phyloP scores from a whole-genome alignment of 2,329 filamentous ascomycete species.

The Zymoseptoria tritici region DNA sequence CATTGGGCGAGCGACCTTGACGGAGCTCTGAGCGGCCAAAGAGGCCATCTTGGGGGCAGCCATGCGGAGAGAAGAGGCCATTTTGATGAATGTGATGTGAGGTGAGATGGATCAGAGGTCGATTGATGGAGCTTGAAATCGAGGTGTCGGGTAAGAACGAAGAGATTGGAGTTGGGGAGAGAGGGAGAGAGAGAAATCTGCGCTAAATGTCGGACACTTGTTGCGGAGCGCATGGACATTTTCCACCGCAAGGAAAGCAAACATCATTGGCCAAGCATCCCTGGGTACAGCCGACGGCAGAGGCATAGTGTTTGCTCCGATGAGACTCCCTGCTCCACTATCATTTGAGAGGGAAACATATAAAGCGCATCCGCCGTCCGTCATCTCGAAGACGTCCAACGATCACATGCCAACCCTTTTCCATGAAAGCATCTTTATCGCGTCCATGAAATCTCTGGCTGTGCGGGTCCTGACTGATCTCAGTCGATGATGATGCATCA shows the following conservation, averaged over 20 bases:
- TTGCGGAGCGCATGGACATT: constrained; percentile 14
- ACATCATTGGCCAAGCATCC: constrained; percentile 17
- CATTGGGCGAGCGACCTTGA: constrained; percentile 71
- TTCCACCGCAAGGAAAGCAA: constrained; percentile 10
- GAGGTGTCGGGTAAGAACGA: constrained; percentile 7
- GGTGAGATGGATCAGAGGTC: constrained; percentile 21
- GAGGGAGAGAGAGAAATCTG: constrained; percentile 19
- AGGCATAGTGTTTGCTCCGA: constrained; percentile 11
- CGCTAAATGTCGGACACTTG: constrained; percentile 20
- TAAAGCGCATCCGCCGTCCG: constrained; percentile 11
- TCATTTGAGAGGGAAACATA: constrained; percentile 6
- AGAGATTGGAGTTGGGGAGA: constrained; percentile 19
- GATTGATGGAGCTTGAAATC: constrained; percentile 9
- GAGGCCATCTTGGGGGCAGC: constrained; percentile 70
- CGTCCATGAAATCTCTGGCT: neutral
- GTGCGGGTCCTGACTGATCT: neutral
- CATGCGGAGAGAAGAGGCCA: constrained; percentile 66
- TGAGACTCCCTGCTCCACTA: neutral
- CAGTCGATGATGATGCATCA: neutral
- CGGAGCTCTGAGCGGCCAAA: constrained; percentile 57
- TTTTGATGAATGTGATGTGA: constrained; percentile 54
- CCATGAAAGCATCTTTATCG: neutral
- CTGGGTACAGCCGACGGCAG: constrained; percentile 8
- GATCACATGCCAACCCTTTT: neutral
- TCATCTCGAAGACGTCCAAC: neutral